phyloP scores from a whole-genome alignment of 495 filamentous ascomycete genomes.

The Neurospora intermedia region DNA sequence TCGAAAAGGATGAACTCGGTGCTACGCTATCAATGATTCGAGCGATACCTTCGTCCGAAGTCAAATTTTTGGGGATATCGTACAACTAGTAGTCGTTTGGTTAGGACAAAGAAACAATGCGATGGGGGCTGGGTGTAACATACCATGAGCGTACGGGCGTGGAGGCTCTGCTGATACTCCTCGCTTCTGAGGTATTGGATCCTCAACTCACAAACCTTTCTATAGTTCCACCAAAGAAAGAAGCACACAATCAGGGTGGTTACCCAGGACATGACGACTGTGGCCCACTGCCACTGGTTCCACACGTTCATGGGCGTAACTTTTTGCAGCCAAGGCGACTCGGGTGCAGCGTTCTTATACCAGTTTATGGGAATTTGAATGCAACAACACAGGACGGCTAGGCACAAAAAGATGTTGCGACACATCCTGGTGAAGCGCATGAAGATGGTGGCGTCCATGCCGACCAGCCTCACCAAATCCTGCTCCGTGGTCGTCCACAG shows the following conservation, averaged over 20 bases:
- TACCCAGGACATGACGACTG: constrained; percentile 67
- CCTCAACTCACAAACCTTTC: constrained; percentile 55
- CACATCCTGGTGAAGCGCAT: constrained; percentile 85
- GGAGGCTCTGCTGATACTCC: constrained; percentile 81
- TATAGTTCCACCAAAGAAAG: constrained; percentile 89
- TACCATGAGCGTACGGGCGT: constrained; percentile 85
- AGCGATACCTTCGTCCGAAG: constrained; percentile 79
- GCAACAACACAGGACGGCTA: constrained; percentile 63
- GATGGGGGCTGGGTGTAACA: constrained; percentile 7
- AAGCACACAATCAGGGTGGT: constrained; percentile 66
- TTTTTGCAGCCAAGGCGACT: constrained; percentile 39
- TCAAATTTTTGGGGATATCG: constrained; percentile 62
- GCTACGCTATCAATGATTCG: constrained; percentile 65
- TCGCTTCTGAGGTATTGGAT: constrained; percentile 73
- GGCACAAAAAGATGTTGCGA: constrained; percentile 70
- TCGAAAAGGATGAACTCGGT: constrained; percentile 63
- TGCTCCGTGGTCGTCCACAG: constrained; percentile 65
- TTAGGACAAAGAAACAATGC: constrained; percentile 2
- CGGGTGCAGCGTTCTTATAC: constrained; percentile 39
- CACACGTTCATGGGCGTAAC: constrained; percentile 46
- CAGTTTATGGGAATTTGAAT: constrained; percentile 82
- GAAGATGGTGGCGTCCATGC: constrained; percentile 86
- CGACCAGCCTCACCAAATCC: constrained; percentile 64
- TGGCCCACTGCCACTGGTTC: constrained; percentile 59
- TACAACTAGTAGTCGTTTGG: constrained; percentile 48